These are phyloP conservation scores for Globisporangium sylvaticum DNA, from an alignment of 352 stramenopile species.

Conservation along the genomic window DNA sequence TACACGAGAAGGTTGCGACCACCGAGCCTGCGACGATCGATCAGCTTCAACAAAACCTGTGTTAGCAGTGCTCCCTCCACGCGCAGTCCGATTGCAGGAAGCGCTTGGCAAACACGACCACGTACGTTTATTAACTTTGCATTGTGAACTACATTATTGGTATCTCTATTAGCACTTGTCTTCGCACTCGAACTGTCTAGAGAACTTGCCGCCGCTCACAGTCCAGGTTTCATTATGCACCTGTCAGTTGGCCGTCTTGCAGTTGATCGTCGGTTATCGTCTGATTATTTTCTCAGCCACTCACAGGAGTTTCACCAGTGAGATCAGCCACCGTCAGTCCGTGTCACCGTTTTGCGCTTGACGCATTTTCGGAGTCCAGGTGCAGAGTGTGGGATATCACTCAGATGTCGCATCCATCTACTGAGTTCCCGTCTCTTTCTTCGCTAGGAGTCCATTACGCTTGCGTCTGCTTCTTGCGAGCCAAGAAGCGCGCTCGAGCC, in stretches of 20 bases:
- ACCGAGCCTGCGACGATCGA: not conserved
- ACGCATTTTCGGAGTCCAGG: not conserved
- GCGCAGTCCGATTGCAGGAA: not conserved
- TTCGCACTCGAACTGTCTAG: not conserved
- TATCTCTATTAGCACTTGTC: not conserved
- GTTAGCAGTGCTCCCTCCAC: not conserved
- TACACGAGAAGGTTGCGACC: not conserved
- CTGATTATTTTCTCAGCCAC: not conserved
- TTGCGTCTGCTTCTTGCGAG: conserved; percentile 23
- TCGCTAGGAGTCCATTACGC: not conserved
- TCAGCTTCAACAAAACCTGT: not conserved
- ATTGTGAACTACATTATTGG: not conserved
- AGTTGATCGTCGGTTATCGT: not conserved
- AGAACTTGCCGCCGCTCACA: not conserved
- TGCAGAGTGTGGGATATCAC: not conserved
- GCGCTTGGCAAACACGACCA: too few species aligned
- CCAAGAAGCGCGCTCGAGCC: conserved; percentile 42
- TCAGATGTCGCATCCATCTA: conserved; percentile 2
- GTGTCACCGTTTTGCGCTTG: not conserved
- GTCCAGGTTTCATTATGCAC: not conserved
- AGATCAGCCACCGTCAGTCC: not conserved
- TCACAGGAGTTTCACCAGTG: not conserved
- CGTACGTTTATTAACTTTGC: not conserved
- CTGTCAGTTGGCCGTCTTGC: too few species aligned
- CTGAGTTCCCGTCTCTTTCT: not conserved